phyloP scores from a whole-genome alignment of 495 filamentous ascomycete species.

The Clavariopsis aquatica region DNA sequence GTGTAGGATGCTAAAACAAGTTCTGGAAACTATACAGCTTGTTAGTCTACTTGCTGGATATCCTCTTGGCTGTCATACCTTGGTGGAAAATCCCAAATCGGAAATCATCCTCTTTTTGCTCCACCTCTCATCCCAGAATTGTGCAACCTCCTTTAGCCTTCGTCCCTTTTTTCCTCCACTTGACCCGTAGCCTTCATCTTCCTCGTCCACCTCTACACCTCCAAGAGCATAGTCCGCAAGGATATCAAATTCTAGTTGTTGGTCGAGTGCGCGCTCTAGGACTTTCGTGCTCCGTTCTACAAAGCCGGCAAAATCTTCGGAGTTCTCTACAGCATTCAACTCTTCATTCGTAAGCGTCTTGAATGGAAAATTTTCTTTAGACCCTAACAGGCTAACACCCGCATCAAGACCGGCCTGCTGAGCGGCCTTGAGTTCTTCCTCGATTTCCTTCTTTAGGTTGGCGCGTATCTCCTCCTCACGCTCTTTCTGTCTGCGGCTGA shows the following conservation, averaged over 20 bases:
- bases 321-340: slow-evolving; percentile 84
- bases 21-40: slow-evolving; percentile 69
- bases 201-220: slow-evolving; percentile 75
- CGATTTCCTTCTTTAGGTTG: slow-evolving; percentile 83
- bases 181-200: slow-evolving; percentile 63
- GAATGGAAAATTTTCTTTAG: slow-evolving; percentile 63
- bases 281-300: slow-evolving; percentile 95
- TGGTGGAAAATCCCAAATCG: slow-evolving; percentile 87
- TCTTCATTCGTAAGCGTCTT: slow-evolving; percentile 82
- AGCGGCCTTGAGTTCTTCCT: slow-evolving; percentile 79
- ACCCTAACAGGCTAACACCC: slow-evolving; percentile 50
- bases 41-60: slow-evolving; percentile 16
- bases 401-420: slow-evolving; percentile 47
- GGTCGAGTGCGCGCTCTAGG: slow-evolving; percentile 90
- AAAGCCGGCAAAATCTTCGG: slow-evolving; percentile 91
- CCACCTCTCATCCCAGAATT: slow-evolving; percentile 95
- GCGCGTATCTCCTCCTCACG: slow-evolving; percentile 86
- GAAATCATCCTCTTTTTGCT: slow-evolving; percentile 96
- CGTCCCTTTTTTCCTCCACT: slow-evolving; percentile 72
- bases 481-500: slow-evolving; percentile 74
- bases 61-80: slow-evolving; percentile 52
- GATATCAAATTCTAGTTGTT: slow-evolving; percentile 78
- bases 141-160: slow-evolving; percentile 79
- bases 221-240: slow-evolving; percentile 87
- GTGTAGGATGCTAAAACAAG: slow-evolving; percentile 92